Evolutionary conservation across 2,329 filamentous ascomycete species (phyloP), one percentile per base, ranked within the genome.

Genomic region (Penicillium sp.): DNA sequence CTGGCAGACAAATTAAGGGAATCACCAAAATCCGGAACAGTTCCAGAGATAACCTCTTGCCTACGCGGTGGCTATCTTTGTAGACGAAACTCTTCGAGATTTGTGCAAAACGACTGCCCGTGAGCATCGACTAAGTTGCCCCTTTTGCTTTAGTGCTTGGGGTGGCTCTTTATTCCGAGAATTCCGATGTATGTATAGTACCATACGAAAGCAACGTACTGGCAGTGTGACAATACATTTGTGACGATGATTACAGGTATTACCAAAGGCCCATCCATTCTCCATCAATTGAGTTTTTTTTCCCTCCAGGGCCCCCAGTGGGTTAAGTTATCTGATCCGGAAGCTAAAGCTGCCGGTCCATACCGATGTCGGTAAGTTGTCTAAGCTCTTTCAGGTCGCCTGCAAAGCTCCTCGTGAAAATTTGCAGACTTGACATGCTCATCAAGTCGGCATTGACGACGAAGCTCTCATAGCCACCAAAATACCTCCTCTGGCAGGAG

Each of bases 331-430:
- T 58, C 55, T 58, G 55, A 48, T 58, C 60, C 31, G 53, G 58
- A 56, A 42, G 25, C 39, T 35, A 47, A 57, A 57, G 17, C 25
- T 38, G 17, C 49, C 50, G 49, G 42, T 45, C 41, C 39, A 55
- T 54, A 63, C 55, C 62, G 62, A 64, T 61, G 58, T 64, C 62
- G 62, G 60, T 41, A 61, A 54, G 59, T 55, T 11, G 7, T 37
- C 49, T 51, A 61, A 42, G 35, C 38, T 28, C 11, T 49, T 63
- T 57, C 57, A 37, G 57, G 49, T 35, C 34, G 15, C 22, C 51
- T 58, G 8, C 42, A 51, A 31, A 39, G 38, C 43, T 43, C 14
- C n/a, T 12, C n/a, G 31, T 38, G 34, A 54, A 47, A 42, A 35
- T 52, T 52, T 22, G 48, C 39, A 52, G 22, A 47, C 39, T 53